Base-by-base conservation (phyloP, 2,329 filamentous ascomycete genomes). In the Chaetomiaceae sp. region DNA sequence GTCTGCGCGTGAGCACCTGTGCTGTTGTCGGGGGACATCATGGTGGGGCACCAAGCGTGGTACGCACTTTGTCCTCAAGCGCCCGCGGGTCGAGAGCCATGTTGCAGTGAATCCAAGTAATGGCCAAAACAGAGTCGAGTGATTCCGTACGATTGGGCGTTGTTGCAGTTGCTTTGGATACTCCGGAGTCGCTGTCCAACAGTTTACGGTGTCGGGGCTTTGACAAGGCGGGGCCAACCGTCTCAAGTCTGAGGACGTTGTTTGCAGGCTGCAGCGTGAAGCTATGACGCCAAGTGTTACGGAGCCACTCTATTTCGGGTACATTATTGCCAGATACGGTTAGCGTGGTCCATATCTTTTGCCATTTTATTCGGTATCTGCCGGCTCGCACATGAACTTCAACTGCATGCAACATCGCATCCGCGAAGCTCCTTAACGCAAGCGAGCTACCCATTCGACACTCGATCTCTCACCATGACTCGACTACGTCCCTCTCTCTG, bases 21-120 rank as follows among this genome's bases (percentile, higher is more conserved):
- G 4, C 9, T 7, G 29, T 27, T n/a, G n/a, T n/a, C n/a, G 45
- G 32, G 45, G 47, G 42, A 38, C 19, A 26, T n/a, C 12, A 14
- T 48, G 30, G 43, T 32, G 40, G 48, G 39, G 33, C 38, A 33
- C 39, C 36, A 38, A 35, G n/a, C 12, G 19, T 38, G 12, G 29
- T 18, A 19, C 51, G 32, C 42, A 60, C 58, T 57, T 56, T 57
- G 50, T 56, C 53, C n/a, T 58, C 47, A 9, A 60, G 56, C 19
- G 52, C 49, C 38, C 56, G 57, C 5, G 58, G 58, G 38, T 60
- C 58, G 27, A 55, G 51, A 46, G 58, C 53, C 58, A 60, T 60
- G 30, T 19, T 55, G 49, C 40, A 30, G 38, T 38, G 19, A n/a
- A n/a, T n/a, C n/a, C 33, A 24, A n/a, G 30, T 22, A 6, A 18